Conservation (phyloP, 2,329 filamentous ascomycete species). For the Calonectria naviculata region DNA sequence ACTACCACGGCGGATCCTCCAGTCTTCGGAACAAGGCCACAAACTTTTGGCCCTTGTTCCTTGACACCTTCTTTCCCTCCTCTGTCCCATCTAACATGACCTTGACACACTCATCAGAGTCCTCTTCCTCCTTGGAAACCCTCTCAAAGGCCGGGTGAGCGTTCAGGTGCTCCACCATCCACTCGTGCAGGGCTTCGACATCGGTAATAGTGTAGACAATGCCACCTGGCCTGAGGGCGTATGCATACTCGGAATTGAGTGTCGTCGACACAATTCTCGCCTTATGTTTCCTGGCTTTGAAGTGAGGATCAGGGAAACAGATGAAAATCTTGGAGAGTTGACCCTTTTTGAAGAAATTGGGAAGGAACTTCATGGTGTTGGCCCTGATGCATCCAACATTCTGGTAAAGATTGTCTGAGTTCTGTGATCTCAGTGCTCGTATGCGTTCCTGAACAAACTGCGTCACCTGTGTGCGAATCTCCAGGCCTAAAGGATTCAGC, state of each 20-base stretch:
- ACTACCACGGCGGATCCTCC: conserved; percentile 82
- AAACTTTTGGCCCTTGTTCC: conserved; percentile 91
- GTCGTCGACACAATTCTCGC: conserved; percentile 91
- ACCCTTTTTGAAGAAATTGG: conserved; percentile 88
- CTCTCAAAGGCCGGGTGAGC: conserved; percentile 83
- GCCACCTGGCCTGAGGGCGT: conserved; percentile 83
- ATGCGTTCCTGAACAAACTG: conserved; percentile 92
- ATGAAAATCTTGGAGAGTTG: conserved; percentile 95
- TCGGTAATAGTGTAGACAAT: conserved; percentile 97
- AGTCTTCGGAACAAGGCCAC: conserved; percentile 87
- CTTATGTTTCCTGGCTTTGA: conserved; percentile 98
- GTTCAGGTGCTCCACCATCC: conserved; percentile 91
- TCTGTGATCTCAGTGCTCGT: conserved; percentile 79
- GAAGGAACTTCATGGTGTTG: conserved; percentile 99
- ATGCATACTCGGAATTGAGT: conserved; percentile 94
- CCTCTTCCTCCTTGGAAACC: conserved; percentile 74
- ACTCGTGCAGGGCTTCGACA: conserved; percentile 91
- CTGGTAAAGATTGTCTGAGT: conserved; percentile 72
- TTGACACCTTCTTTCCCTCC: conserved; percentile 95
- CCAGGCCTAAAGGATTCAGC: conserved; percentile 71
- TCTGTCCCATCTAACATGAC: conserved; percentile 89
- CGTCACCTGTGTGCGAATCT: conserved; percentile 91
- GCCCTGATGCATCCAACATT: conserved; percentile 91
- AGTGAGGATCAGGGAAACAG: conserved; percentile 98
- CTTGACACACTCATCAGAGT: conserved; percentile 75